Base-by-base conservation (phyloP, 2,329 filamentous ascomycete species). In the Plectosphaerella cucumerina region DNA sequence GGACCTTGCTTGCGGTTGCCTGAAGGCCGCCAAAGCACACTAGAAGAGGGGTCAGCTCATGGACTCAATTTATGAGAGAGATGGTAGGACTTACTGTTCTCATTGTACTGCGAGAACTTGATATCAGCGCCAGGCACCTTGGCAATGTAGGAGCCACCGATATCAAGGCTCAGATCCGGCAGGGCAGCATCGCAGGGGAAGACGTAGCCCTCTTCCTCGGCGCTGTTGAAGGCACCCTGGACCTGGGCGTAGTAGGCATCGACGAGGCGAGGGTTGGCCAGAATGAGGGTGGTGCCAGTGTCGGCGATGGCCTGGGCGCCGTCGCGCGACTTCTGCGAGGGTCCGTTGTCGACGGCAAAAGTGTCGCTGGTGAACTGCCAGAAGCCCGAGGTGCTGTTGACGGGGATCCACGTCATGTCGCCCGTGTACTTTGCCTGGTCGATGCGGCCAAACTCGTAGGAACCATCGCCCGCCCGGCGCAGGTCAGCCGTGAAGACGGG, bases 401-500 rank as follows among this genome's bases (percentile, higher is more conserved):
- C 75, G 10, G 77, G 71, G 18, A 84, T 73, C 63, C 84, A 89
- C 20, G 75, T 68, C 59, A 92, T 76, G 4, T 75, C 60, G 33
- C 87, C 87, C 2, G 65, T 73, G 65, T 86, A 87, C 59, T 87
- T 83, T 50, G 70, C 70, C 2, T 60, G 62, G 63, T 92, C 85
- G 60, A 92, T 84, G 58, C 68, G 76, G 53, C 89, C 89, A 60
- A 92, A 92, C 62, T 90, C 84, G 69, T 90, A 92, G 26, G 79
- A 76, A 44, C 87, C 87, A 3, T 74, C 70, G 15, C 74, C 72
- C 52, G 77, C 73, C 56, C 80, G 76, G 61, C 81, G 80, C 43
- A 93, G 74, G 53, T 86, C 78, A 21, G 85, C 86, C 0, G 87
- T 89, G 69, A 92, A 87, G 39, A 92, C 70, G 0, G 86, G 86